phyloP scores from a whole-genome alignment of 2,329 filamentous ascomycete genomes.

The Epichloe bromicola region DNA sequence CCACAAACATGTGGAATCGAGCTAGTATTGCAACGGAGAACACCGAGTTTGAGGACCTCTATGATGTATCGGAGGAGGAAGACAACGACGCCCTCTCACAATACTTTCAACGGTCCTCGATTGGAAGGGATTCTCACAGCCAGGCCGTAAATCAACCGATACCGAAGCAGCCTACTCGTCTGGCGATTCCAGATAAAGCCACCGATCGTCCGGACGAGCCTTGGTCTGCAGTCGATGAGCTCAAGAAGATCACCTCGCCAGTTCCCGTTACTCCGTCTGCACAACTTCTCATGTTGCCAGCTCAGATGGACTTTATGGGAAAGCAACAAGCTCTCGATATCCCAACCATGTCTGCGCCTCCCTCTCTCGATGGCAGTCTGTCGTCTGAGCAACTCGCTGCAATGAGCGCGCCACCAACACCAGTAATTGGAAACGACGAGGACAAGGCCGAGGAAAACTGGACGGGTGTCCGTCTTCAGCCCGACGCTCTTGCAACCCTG shows the following conservation, averaged over 20 bases:
- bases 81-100: slow-evolving; percentile 19
- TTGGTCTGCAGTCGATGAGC: slow-evolving; percentile 30
- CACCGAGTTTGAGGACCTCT: slow-evolving; percentile 75
- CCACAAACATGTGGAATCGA: slow-evolving; percentile 48
- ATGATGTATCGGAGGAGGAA: slow-evolving; percentile 76
- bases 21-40: slow-evolving; percentile 49
- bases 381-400: slow-evolving; percentile 77
- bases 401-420: slow-evolving; percentile 75
- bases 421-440: slow-evolving; percentile 49
- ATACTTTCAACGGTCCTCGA: slow-evolving; percentile 14
- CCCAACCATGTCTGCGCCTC: slow-evolving; percentile 65
- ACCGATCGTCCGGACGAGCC: slow-evolving; percentile 21
- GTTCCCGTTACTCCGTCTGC: slow-evolving; percentile 50
- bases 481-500: slow-evolving; percentile 67
- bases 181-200: slow-evolving; percentile 37
- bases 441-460: slow-evolving; percentile 48
- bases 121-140: slow-evolving; percentile 23
- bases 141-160: slow-evolving; percentile 24
- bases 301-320: slow-evolving; percentile 58
- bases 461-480: slow-evolving; percentile 63
- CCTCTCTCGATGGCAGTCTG: slow-evolving; percentile 80
- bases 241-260: slow-evolving; percentile 42
- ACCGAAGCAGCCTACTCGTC: slow-evolving; percentile 25
- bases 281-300: slow-evolving; percentile 63
- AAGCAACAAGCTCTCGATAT: slow-evolving; percentile 49